Base-by-base conservation (phyloP, 768 basidiomycete species). In the Russula sp. region DNA sequence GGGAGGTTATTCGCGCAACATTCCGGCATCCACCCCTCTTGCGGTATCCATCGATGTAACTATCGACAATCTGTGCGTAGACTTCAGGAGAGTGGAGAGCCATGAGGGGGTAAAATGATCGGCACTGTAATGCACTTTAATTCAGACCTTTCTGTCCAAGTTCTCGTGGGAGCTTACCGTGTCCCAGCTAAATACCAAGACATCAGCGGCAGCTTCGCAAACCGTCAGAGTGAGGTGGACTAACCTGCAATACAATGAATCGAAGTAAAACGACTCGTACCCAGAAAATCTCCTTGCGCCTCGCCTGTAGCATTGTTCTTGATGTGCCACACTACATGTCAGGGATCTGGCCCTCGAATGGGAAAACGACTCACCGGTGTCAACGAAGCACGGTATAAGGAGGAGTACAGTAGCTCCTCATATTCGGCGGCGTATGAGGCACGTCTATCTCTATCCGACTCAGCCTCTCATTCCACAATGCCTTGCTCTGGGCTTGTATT, bases 21-120 rank as follows among this genome's bases (percentile, higher is more conserved):
- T 61, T 89, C 87, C 13, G 87, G 87, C 84, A 89, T 87, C 85
- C 86, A 88, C 87, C 87, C 56, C 81, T 80, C 75, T 87, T 87
- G 51, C 85, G 79, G 81, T 83, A 88, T 38, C 83, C 86, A 67
- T 89, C 86, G 62, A 88, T 84, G 70, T 88, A 88, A 69, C 72
- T 86, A 69, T 87, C 86, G 13, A 88, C 86, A 44, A 89, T 87
- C 65, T 88, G 83, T 1, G 86, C 83, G 68, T 82, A 89, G 61
- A 85, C 84, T 1, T 83, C 81, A 0, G 87, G 85, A 8, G 85
- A 87, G 69, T 86, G 84, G 34, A 89, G 78, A 11, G 83, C 75
- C 80, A 88, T 81, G 28, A 87, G 75, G 0, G 87, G 87, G 67
- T 84, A 88, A 72, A 84, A 87, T 0, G 87, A 88, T 49, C 87